Conservation (phyloP, 140 eudicot species). For the Stevia rebaudiana region DNA sequence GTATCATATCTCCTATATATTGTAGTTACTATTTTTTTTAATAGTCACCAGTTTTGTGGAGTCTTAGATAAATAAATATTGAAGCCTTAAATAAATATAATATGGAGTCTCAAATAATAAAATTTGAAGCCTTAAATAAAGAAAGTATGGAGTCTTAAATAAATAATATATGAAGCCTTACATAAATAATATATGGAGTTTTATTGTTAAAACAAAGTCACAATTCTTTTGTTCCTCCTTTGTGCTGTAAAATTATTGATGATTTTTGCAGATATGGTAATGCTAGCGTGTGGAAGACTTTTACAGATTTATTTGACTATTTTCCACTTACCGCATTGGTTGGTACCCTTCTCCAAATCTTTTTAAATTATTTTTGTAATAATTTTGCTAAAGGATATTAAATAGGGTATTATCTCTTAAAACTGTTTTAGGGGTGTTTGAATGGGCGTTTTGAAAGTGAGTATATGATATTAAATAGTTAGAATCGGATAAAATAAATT, state of each 20-base stretch:
- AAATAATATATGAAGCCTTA: no score
- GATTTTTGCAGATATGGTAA: constrained; percentile 5
- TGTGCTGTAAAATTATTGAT: neutral
- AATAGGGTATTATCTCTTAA: neutral
- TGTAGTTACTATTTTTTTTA: neutral
- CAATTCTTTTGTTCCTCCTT: neutral
- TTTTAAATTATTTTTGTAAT: neutral
- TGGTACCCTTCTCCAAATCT: neutral
- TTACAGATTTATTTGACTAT: constrained; percentile 7
- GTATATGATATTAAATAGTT: neutral
- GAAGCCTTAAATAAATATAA: no score
- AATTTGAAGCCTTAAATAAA: no score
- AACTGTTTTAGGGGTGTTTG: neutral
- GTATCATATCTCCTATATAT: neutral
- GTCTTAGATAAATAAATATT: neutral
- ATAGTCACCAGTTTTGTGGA: neutral
- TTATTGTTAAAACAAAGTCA: neutral
- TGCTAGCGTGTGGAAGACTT: constrained; percentile 6
- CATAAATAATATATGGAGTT: no score
- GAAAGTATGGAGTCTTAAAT: no score
- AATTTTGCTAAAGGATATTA: neutral
- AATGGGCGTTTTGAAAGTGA: neutral
- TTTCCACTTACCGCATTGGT: constrained; percentile 9
- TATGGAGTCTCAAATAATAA: no score
- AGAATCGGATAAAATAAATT: neutral